Evolutionary conservation across 139 green algal genomes (phyloP), one percentile per base, ranked within the genome.

Genomic region (Chlorella sp.): DNA sequence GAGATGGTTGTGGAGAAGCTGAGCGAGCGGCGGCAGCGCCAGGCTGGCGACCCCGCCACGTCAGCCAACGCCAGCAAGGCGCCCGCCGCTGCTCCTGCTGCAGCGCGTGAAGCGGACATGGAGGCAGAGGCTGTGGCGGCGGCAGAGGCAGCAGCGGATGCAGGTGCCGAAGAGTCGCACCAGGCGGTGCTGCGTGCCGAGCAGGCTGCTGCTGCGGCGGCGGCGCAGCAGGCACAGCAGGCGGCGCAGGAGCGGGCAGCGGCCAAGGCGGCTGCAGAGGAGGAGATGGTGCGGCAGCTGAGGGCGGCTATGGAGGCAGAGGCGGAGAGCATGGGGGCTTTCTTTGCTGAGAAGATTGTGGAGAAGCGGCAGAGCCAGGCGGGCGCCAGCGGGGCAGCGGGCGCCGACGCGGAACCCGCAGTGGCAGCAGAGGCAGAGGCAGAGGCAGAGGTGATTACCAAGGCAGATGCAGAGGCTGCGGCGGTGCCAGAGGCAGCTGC

Each of bases 201-300:
- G 77, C 36, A 16, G 37, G 79, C 42, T 66, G 79, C 79, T 64
- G 79, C 40, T 37, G 79, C 79, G 4, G 28, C 42, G 3, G 79
- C 79, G 60, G 77, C 66, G 11, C 24, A 75, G 11, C 24, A 75
- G 66, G 24, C 3, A 26, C 12, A n/a, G 34, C 32, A 39, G n/a
- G n/a, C 73, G 15, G 73, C 32, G 73, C 34, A 39, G 73, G 73
- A 81, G 73, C 73, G 73, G n/a, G 26, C n/a, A 34, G 73, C 73
- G 21, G 73, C 73, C 73, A 81, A 81, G n/a, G 73, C 73, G 32
- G 34, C 34, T n/a, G 73, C 73, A 48, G 73, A 81, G n/a, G 73
- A 81, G 73, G 73, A 81, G 73, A 81, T 81, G 73, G 42, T 81
- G 34, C 73, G 18, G 26, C 73, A 81, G 73, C n/a, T 81, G 80